Evolutionary conservation across 2,329 filamentous ascomycete genomes (phyloP).

Genomic region (Hymenoscyphus albidus): DNA sequence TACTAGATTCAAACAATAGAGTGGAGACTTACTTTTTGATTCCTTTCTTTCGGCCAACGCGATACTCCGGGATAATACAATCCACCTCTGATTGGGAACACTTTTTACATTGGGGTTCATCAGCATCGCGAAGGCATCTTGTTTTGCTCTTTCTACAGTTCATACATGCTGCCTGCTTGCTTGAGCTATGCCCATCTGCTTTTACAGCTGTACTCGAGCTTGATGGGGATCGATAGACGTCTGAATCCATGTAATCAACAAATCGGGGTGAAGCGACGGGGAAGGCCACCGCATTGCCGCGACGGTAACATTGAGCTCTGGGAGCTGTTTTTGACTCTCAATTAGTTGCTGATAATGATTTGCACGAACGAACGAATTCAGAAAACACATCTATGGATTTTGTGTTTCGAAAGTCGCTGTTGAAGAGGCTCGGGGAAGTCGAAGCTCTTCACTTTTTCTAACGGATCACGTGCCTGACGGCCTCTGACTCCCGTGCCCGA

Average conservation of each 20-base stretch:
- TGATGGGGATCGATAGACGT: conserved; percentile 22
- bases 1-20: neutral
- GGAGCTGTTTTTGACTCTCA: neutral
- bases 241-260: conserved; percentile 14
- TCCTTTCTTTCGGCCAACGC: conserved; percentile 69
- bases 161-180: conserved; percentile 52
- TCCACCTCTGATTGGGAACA: conserved; percentile 56
- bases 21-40: conserved; percentile 62
- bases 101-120: conserved; percentile 54
- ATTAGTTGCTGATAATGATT: neutral
- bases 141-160: conserved; percentile 66
- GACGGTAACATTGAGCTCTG: neutral
- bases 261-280: neutral
- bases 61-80: conserved; percentile 68
- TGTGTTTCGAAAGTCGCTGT: neutral
- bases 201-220: conserved; percentile 25
- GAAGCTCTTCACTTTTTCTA: too few relatives aligned
- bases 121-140: conserved; percentile 56
- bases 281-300: conserved; percentile 8
- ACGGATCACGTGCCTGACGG: too few relatives aligned
- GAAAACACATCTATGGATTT: neutral
- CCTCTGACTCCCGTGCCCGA: neutral
- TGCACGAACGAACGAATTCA: neutral
- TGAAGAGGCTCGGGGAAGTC: neutral
- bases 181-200: conserved; percentile 11